Evolutionary conservation across 2,329 filamentous ascomycete genomes (phyloP).

Genomic region (Diaporthe destruens): DNA sequence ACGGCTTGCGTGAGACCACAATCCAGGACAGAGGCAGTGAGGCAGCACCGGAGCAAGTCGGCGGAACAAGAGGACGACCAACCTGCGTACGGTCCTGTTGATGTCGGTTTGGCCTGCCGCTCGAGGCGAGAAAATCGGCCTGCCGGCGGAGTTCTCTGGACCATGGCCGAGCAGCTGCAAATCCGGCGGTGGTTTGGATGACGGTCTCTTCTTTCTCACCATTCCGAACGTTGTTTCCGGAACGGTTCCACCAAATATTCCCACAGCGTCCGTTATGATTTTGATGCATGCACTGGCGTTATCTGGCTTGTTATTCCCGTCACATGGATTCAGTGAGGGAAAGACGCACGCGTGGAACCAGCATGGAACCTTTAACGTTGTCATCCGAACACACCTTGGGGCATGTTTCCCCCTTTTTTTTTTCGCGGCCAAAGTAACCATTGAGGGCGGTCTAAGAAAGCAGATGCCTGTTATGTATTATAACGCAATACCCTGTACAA

Average conservation of each 20-base stretch:
- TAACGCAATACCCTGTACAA: conserved; percentile 38
- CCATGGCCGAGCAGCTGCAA: background rate
- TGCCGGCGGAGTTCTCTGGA: background rate
- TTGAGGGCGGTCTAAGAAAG: conserved; percentile 12
- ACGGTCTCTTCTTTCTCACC: conserved; percentile 1
- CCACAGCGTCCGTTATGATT: conserved; percentile 24
- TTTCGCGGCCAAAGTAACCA: conserved; percentile 26
- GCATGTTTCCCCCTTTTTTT: background rate
- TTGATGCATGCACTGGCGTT: conserved; percentile 24
- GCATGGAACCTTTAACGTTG: conserved; percentile 19
- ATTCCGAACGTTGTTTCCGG: background rate
- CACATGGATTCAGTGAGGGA: background rate
- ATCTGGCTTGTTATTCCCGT: background rate
- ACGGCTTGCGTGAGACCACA: background rate
- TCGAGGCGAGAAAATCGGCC: background rate
- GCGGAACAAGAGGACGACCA: background rate
- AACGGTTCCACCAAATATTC: background rate
- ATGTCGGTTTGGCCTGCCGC: background rate
- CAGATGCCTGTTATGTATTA: conserved; percentile 28
- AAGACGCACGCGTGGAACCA: background rate
- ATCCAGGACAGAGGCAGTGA: background rate
- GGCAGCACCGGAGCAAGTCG: background rate
- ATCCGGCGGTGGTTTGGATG: conserved; percentile 7
- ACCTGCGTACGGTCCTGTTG: background rate
- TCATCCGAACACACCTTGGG: background rate